Percentiles rank a stretch among this genome's conserved stretches.
phyloP scores from a whole-genome alignment of 345 rosid species.

The Melaleuca quinquenervia region DNA sequence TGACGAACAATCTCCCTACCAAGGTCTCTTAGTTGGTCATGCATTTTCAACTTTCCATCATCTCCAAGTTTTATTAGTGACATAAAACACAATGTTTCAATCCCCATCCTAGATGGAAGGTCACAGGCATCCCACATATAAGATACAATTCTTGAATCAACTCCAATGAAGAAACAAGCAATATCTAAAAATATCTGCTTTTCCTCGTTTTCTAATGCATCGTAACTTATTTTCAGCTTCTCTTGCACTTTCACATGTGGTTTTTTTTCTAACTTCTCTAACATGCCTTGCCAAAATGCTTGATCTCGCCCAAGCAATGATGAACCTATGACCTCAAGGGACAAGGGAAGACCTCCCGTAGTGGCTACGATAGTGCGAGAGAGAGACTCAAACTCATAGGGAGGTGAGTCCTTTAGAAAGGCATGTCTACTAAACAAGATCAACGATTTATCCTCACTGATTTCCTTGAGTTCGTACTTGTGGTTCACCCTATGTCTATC shows the following conservation, averaged over 20 bases:
- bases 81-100: not conserved
- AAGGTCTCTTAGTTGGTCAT: not conserved
- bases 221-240: not conserved
- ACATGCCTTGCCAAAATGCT: not conserved
- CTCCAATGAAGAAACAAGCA: not conserved
- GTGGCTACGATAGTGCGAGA: not conserved
- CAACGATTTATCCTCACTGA: not conserved
- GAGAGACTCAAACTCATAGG: not conserved
- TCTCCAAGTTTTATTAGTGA: not conserved
- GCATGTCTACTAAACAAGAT: not conserved
- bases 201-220: not conserved
- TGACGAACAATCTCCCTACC: not conserved
- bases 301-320: not conserved
- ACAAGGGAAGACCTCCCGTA: not conserved
- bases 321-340: not conserved
- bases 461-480: not conserved
- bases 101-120: not conserved
- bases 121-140: not conserved
- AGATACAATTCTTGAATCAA: fast-evolving
- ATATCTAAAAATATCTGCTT: not conserved
- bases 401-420: not conserved
- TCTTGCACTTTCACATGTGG: not conserved
- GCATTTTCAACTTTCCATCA: fast-evolving
- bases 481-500: fast-evolving
- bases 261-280: not conserved